Evolutionary conservation across 2,329 filamentous ascomycete species (phyloP), one percentile per base, ranked within the genome.

Genomic region (Blastomyces silverae): DNA sequence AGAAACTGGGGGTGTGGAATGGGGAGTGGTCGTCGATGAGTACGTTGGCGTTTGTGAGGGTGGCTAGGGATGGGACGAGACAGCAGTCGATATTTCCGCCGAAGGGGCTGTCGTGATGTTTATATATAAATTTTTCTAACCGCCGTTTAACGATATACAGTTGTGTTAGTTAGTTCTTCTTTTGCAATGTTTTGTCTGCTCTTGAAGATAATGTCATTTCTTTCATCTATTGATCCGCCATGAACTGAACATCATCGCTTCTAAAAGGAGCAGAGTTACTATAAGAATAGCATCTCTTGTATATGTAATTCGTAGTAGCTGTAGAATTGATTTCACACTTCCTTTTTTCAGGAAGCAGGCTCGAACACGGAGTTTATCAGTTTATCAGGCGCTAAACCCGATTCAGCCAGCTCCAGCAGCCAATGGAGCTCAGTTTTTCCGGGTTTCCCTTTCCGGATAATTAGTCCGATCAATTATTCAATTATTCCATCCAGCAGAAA

Each of bases 21-120:
- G 89, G 90, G 3, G 85, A 89, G 34, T 97, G 93, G 93, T 83
- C 89, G 10, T 88, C 89, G 71, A 82, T 97, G 67, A 85, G 87
- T 44, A 88, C 84, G 10, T 75, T 97, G 69, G 85, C 87, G 66
- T 97, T 92, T 83, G 82, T 91, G 66, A 87, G 91, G 67, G 80
- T 97, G 64, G 84, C 84, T 4, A 85, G 83, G 64, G 81, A 84
- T 39, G 91, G 91, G 3, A 79, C 76, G 15, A 82, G 87, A 67
- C 84, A 86, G 71, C 79, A 86, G n/a, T 89, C 89, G 31, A 88
- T 82, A 66, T 96, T 96, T 73, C 93, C 92, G 25, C 91, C 91
- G 2, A 87, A 84, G 70, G 83, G 83, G 46, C 72, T 79, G 64
- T 80, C 79, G 68, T 81, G 72, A 79, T 60, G 3, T 44, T 28